Percentiles rank a stretch among this genome's conserved stretches.
Evolutionary conservation across 2,329 filamentous ascomycete genomes (phyloP).

Genomic region (Cladophialophora exuberans): DNA sequence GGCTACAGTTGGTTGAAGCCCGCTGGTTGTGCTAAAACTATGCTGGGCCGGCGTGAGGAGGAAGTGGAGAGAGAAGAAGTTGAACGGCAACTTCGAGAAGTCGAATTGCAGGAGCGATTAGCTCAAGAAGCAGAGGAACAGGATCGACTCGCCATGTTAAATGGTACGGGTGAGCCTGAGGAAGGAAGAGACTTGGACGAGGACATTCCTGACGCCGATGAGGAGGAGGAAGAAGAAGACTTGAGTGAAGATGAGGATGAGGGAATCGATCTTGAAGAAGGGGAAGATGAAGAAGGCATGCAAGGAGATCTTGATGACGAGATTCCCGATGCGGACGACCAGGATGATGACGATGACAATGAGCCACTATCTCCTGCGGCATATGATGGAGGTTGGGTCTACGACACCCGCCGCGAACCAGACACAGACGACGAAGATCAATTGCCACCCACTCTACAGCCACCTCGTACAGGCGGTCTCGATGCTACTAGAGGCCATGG

Average conservation of each 20-base stretch:
- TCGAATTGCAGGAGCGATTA: slow-evolving; percentile 64
- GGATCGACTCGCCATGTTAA: slow-evolving; percentile 46
- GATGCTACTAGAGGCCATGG: neutral
- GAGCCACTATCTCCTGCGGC: slow-evolving; percentile 34
- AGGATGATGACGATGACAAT: slow-evolving; percentile 40
- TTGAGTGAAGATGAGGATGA: slow-evolving; percentile 45
- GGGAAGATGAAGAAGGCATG: slow-evolving; percentile 52
- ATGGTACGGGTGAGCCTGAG: slow-evolving; percentile 41
- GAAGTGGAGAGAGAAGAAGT: slow-evolving; percentile 83
- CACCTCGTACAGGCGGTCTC: no score
- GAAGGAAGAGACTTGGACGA: slow-evolving; percentile 46
- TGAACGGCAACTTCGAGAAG: slow-evolving; percentile 74
- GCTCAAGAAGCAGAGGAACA: slow-evolving; percentile 37
- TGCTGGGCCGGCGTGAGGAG: slow-evolving; percentile 89
- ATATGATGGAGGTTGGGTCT: slow-evolving; percentile 34
- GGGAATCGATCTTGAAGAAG: slow-evolving; percentile 47
- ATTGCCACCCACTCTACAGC: slow-evolving; percentile 5
- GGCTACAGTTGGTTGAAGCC: slow-evolving; percentile 90
- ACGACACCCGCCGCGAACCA: slow-evolving; percentile 32
- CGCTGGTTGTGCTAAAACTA: slow-evolving; percentile 83
- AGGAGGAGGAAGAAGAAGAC: slow-evolving; percentile 47
- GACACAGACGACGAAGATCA: slow-evolving; percentile 26
- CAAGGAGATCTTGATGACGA: slow-evolving; percentile 51
- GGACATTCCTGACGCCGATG: slow-evolving; percentile 50
- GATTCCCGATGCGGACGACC: slow-evolving; percentile 56